Evolutionary conservation across 768 basidiomycete genomes (phyloP).

Genomic region (Melanogaster broomeanus): DNA sequence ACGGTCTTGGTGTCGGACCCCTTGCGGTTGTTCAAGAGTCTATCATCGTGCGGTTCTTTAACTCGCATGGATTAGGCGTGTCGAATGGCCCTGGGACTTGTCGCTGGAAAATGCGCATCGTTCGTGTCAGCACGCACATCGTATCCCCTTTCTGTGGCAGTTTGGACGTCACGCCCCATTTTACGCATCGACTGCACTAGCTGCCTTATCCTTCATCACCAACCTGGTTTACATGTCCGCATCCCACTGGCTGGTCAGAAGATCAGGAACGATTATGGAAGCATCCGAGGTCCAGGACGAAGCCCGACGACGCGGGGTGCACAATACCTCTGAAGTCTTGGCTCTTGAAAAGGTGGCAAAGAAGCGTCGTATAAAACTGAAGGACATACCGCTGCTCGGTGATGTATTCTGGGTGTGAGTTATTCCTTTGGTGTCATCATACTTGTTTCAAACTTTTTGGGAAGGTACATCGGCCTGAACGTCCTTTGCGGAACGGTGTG

Average conservation of each 20-base stretch:
- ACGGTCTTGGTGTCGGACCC: slow-evolving; percentile 78
- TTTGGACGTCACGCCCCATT: slow-evolving; percentile 77
- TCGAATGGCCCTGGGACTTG: slow-evolving; percentile 82
- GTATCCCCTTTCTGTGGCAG: slow-evolving; percentile 68
- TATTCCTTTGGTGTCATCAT: background rate
- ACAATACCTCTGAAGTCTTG: slow-evolving; percentile 55
- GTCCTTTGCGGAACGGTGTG: slow-evolving; percentile 75
- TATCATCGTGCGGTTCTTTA: slow-evolving; percentile 83
- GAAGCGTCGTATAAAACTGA: slow-evolving; percentile 61
- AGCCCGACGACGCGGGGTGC: slow-evolving; percentile 45
- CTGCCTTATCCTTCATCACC: slow-evolving; percentile 64
- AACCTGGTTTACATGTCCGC: slow-evolving; percentile 67
- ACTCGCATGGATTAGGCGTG: slow-evolving; percentile 69
- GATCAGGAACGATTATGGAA: slow-evolving; percentile 63
- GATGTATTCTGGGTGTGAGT: slow-evolving; percentile 80
- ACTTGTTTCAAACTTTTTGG: slow-evolving; percentile 4
- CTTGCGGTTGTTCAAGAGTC: slow-evolving; percentile 83
- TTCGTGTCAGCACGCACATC: slow-evolving; percentile 76
- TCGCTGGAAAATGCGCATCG: slow-evolving; percentile 77
- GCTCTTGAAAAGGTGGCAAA: slow-evolving; percentile 66
- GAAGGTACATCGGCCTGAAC: slow-evolving; percentile 74
- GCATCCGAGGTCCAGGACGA: slow-evolving; percentile 61
- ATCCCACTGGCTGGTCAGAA: slow-evolving; percentile 65
- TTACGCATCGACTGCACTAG: slow-evolving; percentile 63
- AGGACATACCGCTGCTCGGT: slow-evolving; percentile 64